Base-by-base conservation (phyloP, 2,329 filamentous ascomycete species). In the Bretziella fagacearum region DNA sequence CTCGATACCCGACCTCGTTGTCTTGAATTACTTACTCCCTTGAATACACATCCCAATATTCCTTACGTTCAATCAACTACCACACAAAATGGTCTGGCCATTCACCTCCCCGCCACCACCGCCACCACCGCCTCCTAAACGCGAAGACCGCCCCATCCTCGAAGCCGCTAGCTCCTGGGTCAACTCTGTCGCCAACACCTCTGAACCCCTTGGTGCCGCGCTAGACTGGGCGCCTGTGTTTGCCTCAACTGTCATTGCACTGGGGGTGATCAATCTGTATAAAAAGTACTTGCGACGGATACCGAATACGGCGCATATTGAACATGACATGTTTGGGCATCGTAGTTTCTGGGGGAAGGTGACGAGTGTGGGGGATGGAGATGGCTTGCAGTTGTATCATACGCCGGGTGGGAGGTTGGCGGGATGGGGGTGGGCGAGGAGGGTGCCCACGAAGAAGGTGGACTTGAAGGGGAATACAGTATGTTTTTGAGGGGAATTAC, bases 331-430 rank as follows among this genome's bases (percentile, higher is more conserved):
- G 58, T 89, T 89, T 59, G 76, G 83, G 39, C 77, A 69, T 51
- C 73, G 83, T 55, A 87, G 76, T 54, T 59, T 98, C 35, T 81
- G 89, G 55, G 91, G 91, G 11, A 74, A 73, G 52, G 91, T 96
- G 35, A 95, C 89, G 10, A 86, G 83, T 55, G 91, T 98, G 20
- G 91, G 93, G 35, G 91, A 98, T 69, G 93, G 86, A 3, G 91
- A 98, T 62, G 89, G 89, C 59, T 95, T 98, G 61, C 81, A 91
- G 55, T 62, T 98, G 41, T 98, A 81, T 60, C 91, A 98, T 61
- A 96, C 86, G 0, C 91, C 91, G 0, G 89, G 89, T n/a, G 91
- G 91, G 8, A 72, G 78, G 54, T 62, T 87, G 44, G 72, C 81
- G 8, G 91, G 91, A 46, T 98, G 91, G 91, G 86, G 82, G n/a